Percentiles rank a stretch among this genome's conserved stretches.
phyloP scores from a whole-genome alignment of 2,329 filamentous ascomycete species.

The Aspergillus neotritici region DNA sequence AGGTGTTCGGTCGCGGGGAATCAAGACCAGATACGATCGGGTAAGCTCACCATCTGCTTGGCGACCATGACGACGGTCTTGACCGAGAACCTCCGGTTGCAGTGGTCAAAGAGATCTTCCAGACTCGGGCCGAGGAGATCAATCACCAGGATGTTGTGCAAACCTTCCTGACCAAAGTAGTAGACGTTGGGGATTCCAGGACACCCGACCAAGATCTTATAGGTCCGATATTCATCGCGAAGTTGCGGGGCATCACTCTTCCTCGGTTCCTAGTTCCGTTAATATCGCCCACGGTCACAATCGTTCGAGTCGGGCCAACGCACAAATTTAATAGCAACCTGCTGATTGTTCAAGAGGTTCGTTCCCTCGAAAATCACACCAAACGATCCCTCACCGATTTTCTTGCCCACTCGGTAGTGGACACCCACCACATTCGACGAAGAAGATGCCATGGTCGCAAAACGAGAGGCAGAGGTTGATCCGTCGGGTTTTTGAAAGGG shows the following conservation, averaged over 20 bases:
- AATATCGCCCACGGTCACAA: conserved; percentile 9
- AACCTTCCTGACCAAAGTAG: conserved; percentile 96
- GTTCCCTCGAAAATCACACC: conserved; percentile 98
- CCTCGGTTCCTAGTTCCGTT: conserved; percentile 71
- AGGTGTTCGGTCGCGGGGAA: background rate
- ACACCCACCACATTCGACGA: conserved; percentile 97
- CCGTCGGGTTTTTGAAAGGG: conserved; percentile 10
- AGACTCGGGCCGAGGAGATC: conserved; percentile 91
- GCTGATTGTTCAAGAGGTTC: conserved; percentile 97
- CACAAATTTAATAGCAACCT: conserved; percentile 99
- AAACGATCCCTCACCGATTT: conserved; percentile 97
- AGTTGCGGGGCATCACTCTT: conserved; percentile 98
- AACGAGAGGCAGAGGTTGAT: conserved; percentile 8
- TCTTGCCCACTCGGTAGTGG: conserved; percentile 98
- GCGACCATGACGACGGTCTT: conserved; percentile 99
- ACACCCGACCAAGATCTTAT: conserved; percentile 98
- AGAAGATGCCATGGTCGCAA: conserved; percentile 65
- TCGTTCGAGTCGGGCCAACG: conserved; percentile 36
- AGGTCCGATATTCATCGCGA: conserved; percentile 96
- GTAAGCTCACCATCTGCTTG: conserved; percentile 76
- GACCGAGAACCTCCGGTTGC: conserved; percentile 86
- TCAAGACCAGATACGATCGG: conserved; percentile 22
- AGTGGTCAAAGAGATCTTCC: conserved; percentile 96
- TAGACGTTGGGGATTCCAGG: conserved; percentile 99
- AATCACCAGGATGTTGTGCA: conserved; percentile 98